Evolutionary conservation across 352 stramenopile species (phyloP), one percentile per base, ranked within the genome.

Genomic region (Phytophthora crassamura): DNA sequence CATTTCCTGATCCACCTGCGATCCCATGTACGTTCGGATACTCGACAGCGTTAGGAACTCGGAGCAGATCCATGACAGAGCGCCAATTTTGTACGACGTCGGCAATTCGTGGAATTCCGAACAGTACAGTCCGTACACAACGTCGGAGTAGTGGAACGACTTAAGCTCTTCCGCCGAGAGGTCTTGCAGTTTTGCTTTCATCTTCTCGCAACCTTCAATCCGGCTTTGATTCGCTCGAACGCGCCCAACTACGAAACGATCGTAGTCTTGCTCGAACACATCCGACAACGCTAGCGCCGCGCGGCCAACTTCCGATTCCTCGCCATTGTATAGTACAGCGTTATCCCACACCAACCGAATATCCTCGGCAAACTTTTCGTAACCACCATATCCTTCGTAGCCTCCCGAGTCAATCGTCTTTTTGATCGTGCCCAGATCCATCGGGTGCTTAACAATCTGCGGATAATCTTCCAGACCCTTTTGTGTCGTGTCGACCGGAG

Each of bases 381-480:
- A 80, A 3, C 80, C 85, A 28, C 73, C 49, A 0, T 67, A 53
- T 40, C 74, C 72, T 74, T 95, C 86, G 62, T 96, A 96, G n/a
- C 62, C 60, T 43, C 86, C 88, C 18, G 66, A 81, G 59, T 93
- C 82, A 18, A 96, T 77, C 30, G 78, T 87, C 33, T 78, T 79
- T 53, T 90, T 89, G 34, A 98, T 91, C 12, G 91, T 97, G 7
- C 89, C 86, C 14, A 98, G 61, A 77, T 98, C 92, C 88, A 97
- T 97, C 16, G 92, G 92, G 20, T 80, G 77, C 64, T 96, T 97
- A 18, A 98, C 74, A 39, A 95, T 67, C 33, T 94, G 72, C 7
- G 78, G 53, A 47, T 98, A 98, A 64, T 97, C 91, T 67, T 93
- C 78, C 3, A 98, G 67, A 4, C 88, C 88, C 53, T 97, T 88